These are phyloP conservation scores for Jamesozyma lodderae DNA, from an alignment of 805 yeast genomes.

Conservation along the genomic window DNA sequence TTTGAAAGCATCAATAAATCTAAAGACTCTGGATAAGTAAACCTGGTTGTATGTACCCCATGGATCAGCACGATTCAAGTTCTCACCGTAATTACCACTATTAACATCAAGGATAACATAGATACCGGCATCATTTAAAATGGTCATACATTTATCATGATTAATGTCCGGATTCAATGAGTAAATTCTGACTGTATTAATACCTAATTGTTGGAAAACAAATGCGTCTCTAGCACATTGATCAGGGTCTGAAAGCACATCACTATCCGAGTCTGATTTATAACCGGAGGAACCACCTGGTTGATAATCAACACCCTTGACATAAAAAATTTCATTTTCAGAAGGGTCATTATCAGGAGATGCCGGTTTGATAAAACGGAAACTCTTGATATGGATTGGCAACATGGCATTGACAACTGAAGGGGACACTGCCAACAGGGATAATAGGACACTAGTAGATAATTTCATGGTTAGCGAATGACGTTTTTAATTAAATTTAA, in stretches of 20 bases:
- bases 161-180: conserved; percentile 72
- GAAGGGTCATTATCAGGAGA: conserved; percentile 29
- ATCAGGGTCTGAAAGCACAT: conserved; percentile 62
- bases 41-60: conserved; percentile 55
- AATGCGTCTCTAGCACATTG: conserved; percentile 74
- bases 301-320: conserved; percentile 86
- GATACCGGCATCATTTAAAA: conserved; percentile 82
- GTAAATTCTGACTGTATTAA: conserved; percentile 79
- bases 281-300: conserved; percentile 80
- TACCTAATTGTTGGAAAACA: conserved; percentile 69
- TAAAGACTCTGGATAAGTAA: conserved; percentile 73
- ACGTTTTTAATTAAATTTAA: no score
- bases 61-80: conserved; percentile 67
- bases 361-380: conserved; percentile 51
- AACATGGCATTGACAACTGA: conserved; percentile 37
- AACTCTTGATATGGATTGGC: conserved; percentile 48
- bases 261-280: conserved; percentile 32
- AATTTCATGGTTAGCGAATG: conserved; percentile 7
- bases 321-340: conserved; percentile 53
- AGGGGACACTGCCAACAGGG: conserved; percentile 11
- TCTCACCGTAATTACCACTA: conserved; percentile 57
- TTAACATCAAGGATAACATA: conserved; percentile 81
- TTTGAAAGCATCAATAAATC: conserved; percentile 76
- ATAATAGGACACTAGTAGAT: conserved; percentile 6
- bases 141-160: conserved; percentile 90